Conservation (phyloP, 1,284 basidiomycete species). For the Trichosporon sp. region DNA sequence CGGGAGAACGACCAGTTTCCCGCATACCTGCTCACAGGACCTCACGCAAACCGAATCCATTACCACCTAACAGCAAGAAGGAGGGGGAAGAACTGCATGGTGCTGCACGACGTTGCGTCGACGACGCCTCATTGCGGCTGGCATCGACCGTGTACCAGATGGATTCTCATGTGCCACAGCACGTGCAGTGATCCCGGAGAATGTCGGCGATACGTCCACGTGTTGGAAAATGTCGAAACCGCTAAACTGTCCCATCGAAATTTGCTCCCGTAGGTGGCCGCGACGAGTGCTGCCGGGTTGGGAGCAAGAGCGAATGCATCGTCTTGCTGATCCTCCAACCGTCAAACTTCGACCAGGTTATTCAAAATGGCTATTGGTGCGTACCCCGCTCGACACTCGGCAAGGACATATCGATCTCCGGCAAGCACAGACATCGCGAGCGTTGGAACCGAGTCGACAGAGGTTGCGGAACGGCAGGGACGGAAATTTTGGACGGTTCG, state of each 20-base stretch:
- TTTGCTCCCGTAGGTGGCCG: neutral
- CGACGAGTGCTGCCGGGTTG: neutral
- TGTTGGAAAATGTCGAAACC: neutral
- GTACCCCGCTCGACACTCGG: neutral
- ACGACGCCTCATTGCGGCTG: too few relatives aligned
- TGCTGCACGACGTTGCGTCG: too few relatives aligned
- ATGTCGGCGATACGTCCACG: neutral
- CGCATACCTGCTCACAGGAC: too few relatives aligned
- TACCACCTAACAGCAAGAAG: too few relatives aligned
- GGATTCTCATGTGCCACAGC: neutral
- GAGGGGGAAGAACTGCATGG: too few relatives aligned
- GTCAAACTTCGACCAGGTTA: slow-evolving; percentile 4
- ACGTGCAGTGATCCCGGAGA: neutral
- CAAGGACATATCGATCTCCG: neutral
- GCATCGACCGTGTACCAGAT: neutral
- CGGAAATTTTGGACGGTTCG: neutral
- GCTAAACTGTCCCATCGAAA: neutral
- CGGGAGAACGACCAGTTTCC: too few relatives aligned
- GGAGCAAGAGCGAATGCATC: neutral
- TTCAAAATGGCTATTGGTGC: slow-evolving; percentile 1
- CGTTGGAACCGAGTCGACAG: neutral
- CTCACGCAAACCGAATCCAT: too few relatives aligned
- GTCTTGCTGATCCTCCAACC: slow-evolving; percentile 4
- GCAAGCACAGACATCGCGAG: neutral
- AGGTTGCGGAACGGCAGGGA: neutral